Evolutionary conservation across 768 basidiomycete genomes (phyloP).

Genomic region (Grammothele lineata): DNA sequence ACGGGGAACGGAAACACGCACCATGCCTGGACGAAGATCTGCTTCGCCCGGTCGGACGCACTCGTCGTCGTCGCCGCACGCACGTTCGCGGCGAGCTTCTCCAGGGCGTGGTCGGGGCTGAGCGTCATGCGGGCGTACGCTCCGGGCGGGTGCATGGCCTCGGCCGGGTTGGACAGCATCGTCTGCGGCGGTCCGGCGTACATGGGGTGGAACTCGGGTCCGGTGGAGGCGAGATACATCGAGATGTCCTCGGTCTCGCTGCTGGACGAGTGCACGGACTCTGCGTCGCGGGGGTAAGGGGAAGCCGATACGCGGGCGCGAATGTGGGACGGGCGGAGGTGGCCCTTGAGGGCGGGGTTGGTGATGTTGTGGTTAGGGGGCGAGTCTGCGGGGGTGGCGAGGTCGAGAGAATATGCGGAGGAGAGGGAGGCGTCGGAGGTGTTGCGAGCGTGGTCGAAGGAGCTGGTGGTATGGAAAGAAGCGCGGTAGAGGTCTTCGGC

Average conservation of each 20-base stretch:
- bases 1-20: conserved; percentile 34
- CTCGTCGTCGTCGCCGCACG: conserved; percentile 87
- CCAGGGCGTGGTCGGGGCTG: conserved; percentile 71
- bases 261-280: conserved; percentile 83
- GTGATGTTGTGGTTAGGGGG: conserved; percentile 73
- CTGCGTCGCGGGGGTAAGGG: conserved; percentile 81
- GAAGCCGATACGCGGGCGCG: conserved; percentile 78
- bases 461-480: conserved; percentile 51
- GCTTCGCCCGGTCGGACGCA: conserved; percentile 86
- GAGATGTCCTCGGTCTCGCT: conserved; percentile 87
- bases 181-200: conserved; percentile 41
- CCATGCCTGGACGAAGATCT: conserved; percentile 93
- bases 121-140: conserved; percentile 77
- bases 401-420: conserved; percentile 41
- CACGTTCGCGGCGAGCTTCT: conserved; percentile 84
- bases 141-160: conserved; percentile 59
- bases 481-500: conserved; percentile 71
- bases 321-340: conserved; percentile 70
- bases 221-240: conserved; percentile 59
- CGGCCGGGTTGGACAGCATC: conserved; percentile 30
- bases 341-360: conserved; percentile 74
- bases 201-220: conserved; percentile 63
- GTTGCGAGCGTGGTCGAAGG: conserved; percentile 43
- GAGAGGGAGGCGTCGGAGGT: conserved; percentile 37
- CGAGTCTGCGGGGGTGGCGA: conserved; percentile 50